Evolutionary conservation across 1,284 basidiomycete species (phyloP).

Genomic region (Coniferiporia sulphurascens): DNA sequence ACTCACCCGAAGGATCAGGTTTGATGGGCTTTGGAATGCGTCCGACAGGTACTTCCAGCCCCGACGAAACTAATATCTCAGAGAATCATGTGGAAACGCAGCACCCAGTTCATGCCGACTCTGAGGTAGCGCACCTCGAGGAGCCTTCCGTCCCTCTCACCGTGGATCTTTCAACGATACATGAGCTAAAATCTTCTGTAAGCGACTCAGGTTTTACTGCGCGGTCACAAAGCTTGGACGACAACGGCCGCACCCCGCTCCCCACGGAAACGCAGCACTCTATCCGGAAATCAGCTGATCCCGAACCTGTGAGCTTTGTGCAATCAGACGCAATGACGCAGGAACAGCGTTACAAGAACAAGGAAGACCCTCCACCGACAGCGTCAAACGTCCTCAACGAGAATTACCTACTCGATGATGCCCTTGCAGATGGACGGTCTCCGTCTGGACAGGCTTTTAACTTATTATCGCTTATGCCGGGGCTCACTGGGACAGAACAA

Average conservation of each 20-base stretch:
- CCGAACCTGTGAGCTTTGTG: background rate
- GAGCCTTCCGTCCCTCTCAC: too few species aligned
- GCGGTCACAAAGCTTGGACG: background rate
- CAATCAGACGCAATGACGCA: background rate
- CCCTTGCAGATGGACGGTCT: background rate
- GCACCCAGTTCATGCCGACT: too few species aligned
- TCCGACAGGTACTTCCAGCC: too few species aligned
- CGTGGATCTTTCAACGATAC: too few species aligned
- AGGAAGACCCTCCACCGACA: background rate
- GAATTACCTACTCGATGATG: background rate
- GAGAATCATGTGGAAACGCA: too few species aligned
- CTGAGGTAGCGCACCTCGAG: too few species aligned
- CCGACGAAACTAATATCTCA: too few species aligned
- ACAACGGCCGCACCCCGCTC: background rate
- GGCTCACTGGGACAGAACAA: slow-evolving; percentile 39
- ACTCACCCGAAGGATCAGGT: too few species aligned
- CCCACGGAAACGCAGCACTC: background rate
- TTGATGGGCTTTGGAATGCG: too few species aligned
- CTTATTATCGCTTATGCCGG: slow-evolving; percentile 35
- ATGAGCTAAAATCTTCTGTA: background rate
- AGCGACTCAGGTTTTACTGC: background rate
- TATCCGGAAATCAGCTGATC: background rate
- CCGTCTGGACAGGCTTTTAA: background rate
- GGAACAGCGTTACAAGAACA: background rate
- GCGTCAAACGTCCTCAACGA: background rate